Conservation (phyloP, 169 alveolate genomes). For the Babesia ovata region DNA sequence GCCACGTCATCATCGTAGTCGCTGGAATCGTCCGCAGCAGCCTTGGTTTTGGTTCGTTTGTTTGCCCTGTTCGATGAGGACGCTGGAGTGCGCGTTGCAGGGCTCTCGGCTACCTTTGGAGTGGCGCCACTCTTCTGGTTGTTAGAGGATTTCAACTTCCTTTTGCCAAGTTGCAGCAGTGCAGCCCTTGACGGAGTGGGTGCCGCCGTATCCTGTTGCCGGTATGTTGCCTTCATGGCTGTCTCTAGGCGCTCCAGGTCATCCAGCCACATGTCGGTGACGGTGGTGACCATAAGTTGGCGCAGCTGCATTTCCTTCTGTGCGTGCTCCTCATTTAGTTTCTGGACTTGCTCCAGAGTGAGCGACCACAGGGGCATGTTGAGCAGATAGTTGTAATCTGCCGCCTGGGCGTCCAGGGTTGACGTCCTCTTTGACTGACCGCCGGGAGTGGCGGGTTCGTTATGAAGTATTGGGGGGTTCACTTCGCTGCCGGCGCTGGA, state of each 20-base stretch:
- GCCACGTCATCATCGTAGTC: conserved; percentile 10
- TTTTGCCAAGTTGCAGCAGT: conserved; percentile 13
- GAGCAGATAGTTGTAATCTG: conserved; percentile 92
- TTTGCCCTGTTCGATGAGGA: conserved; percentile 1
- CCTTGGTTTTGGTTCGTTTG: conserved; percentile 20
- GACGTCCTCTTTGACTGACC: conserved; percentile 58
- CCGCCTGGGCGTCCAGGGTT: conserved; percentile 59
- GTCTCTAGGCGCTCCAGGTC: conserved; percentile 72
- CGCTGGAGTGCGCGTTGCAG: neutral
- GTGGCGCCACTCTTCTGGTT: conserved; percentile 2
- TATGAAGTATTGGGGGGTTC: conserved; percentile 33
- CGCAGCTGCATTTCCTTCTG: conserved; percentile 70
- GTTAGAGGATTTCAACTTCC: conserved; percentile 1
- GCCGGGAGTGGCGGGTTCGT: conserved; percentile 31
- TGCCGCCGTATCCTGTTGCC: conserved; percentile 8
- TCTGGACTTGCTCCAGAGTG: conserved; percentile 92
- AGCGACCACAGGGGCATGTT: conserved; percentile 94
- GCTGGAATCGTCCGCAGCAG: neutral
- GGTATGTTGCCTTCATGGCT: conserved; percentile 49
- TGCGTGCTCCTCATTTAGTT: conserved; percentile 71
- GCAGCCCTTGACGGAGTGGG: conserved; percentile 30
- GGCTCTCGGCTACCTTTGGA: conserved; percentile 19
- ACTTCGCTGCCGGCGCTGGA: conserved; percentile 74
- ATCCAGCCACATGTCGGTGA: conserved; percentile 76
- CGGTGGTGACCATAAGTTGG: conserved; percentile 66